Evolutionary conservation across 768 basidiomycete genomes (phyloP), one percentile per base, ranked within the genome.

Genomic region (Leucocoprinus leucothites): DNA sequence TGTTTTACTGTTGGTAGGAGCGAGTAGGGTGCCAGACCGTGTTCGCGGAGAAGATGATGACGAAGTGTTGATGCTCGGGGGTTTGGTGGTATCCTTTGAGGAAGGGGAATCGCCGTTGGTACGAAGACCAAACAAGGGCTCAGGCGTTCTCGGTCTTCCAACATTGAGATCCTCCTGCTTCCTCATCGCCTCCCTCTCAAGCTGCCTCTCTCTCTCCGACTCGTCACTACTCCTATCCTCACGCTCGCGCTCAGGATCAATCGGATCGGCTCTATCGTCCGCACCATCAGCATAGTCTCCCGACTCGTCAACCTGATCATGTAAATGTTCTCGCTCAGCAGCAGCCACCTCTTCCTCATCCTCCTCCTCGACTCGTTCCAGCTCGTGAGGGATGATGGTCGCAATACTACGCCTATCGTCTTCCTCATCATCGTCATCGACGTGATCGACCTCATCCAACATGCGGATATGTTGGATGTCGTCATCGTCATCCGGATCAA

Each of bases 61-160:
- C 31, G 31, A 31, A 11, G 31, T 31, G 31, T 31, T 31, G 31
- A 31, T 31, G 31, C 6, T 28, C 7, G 25, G 8, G 24, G 24
- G 13, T 3, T 16, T 25, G 11, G 18, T 21, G 8, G 5, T 21
- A 13, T 21, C 43, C n/a, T 21, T 13, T 25, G 43, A 18, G 13
- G 43, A 45, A 45, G 43, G 13, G 13, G 24, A 25, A 25, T 60
- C 65, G 56, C 14, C 38, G 5, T 38, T n/a, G 16, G 38, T 3
- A 38, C 60, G 62, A 60, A 71, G 57, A 67, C 79, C 71, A 14
- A 74, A 59, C 13, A 63, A 28, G 3, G 91, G 92, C 64, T 94
- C 92, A 0, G 91, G 92, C 5, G 93, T 94, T 6, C 80, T 75
- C 3, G 91, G 91, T 40, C 90, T 77, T 1, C 85, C 87, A 19